A percentile compares a stretch with the other conserved stretches of the same genome.
Conservation (phyloP, 108 stramenopile genomes). For the Mayamaea pseudoterrestris region DNA sequence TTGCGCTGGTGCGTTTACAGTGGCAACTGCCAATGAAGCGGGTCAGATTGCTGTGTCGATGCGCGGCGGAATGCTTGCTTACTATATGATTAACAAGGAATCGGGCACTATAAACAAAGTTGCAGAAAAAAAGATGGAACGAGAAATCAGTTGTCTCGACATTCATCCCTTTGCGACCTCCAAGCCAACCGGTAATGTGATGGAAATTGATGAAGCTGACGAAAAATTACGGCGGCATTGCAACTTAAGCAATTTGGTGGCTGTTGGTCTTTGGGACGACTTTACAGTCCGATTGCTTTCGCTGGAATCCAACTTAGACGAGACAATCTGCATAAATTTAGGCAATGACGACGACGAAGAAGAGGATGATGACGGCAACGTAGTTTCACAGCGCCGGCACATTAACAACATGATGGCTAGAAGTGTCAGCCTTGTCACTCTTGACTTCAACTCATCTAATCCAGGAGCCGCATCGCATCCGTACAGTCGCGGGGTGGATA, state of each 20-base stretch:
- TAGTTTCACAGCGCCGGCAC: conserved; percentile 18
- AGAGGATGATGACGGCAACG: conserved; percentile 22
- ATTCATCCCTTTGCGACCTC: conserved; percentile 62
- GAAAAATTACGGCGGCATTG: too few relatives aligned
- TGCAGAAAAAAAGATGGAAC: conserved; percentile 46
- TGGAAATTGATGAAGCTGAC: conserved; percentile 27
- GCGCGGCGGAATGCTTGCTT: conserved; percentile 61
- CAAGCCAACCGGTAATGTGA: conserved; percentile 8
- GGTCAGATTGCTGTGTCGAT: conserved; percentile 78
- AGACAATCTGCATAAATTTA: conserved; percentile 26
- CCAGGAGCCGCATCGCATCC: conserved; percentile 1
- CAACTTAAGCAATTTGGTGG: conserved; percentile 2
- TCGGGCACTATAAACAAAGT: conserved; percentile 12
- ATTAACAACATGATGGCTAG: conserved; percentile 79
- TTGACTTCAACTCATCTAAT: conserved; percentile 26
- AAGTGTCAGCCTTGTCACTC: conserved; percentile 60
- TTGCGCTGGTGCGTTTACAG: conserved; percentile 46
- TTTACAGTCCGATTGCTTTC: conserved; percentile 81
- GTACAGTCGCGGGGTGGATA: conserved; percentile 33
- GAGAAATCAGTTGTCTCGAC: conserved; percentile 91
- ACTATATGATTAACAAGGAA: conserved; percentile 45
- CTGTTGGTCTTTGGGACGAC: conserved; percentile 86
- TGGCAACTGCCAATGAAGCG: conserved; percentile 83
- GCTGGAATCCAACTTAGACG: conserved; percentile 24
- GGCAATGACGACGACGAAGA: conserved; percentile 15